These are phyloP conservation scores for Kuraishia molischiana DNA, from an alignment of 805 yeast genomes.

Conservation along the genomic window DNA sequence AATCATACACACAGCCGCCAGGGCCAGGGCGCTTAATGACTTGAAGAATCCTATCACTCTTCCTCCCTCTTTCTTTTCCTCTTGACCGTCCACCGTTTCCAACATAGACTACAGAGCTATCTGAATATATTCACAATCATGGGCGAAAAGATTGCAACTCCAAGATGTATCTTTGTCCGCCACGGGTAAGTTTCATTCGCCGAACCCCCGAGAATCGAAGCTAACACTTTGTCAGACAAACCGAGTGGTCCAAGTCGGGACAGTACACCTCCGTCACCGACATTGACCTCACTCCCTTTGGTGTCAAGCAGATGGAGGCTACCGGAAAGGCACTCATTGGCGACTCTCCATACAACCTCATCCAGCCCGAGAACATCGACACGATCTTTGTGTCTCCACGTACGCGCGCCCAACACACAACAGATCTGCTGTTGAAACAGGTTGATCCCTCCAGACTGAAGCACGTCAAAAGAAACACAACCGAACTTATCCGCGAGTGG, in stretches of 20 bases:
- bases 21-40: too few relatives aligned
- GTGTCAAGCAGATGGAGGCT: constrained; percentile 63
- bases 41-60: too few relatives aligned
- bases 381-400: constrained; percentile 76
- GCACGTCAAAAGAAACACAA: constrained; percentile 34
- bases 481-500: constrained; percentile 84
- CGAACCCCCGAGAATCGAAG: background rate
- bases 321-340: constrained; percentile 71
- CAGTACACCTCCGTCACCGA: constrained; percentile 88
- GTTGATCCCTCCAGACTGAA: constrained; percentile 32
- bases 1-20: too few relatives aligned
- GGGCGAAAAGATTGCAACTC: constrained; percentile 38
- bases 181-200: constrained; percentile 37
- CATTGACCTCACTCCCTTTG: constrained; percentile 65
- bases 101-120: too few relatives aligned
- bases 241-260: constrained; percentile 93
- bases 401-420: constrained; percentile 67
- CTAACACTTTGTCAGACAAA: constrained; percentile 35
- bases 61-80: too few relatives aligned
- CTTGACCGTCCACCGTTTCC: too few relatives aligned
- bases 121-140: too few relatives aligned
- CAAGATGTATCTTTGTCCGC: constrained; percentile 64
- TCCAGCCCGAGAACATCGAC: constrained; percentile 55
- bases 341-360: constrained; percentile 34
- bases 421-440: constrained; percentile 46